Percentiles rank a stretch among this genome's conserved stretches.
Evolutionary conservation across 108 stramenopile species (phyloP).

Genomic region (Nitzschia sp.): DNA sequence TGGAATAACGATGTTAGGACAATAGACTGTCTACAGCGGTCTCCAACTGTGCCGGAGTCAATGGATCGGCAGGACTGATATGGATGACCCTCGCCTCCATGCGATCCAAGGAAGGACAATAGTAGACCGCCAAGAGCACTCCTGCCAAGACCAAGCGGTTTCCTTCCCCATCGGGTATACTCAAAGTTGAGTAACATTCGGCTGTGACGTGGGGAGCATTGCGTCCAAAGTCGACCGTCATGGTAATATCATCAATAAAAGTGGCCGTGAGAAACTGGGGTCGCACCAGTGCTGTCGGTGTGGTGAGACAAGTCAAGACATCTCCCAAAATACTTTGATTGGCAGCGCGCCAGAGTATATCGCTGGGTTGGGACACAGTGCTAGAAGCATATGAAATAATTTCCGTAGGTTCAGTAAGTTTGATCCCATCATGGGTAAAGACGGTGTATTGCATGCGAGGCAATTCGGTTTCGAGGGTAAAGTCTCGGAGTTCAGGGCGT

Average conservation of each 20-base stretch:
- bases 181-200: constrained; percentile 12
- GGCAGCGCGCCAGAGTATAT: constrained; percentile 48
- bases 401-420: constrained; percentile 14
- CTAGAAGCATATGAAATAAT: constrained; percentile 23
- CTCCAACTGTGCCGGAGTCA: neutral
- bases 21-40: neutral
- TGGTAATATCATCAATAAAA: constrained; percentile 34
- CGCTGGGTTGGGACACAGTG: constrained; percentile 11
- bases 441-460: constrained; percentile 69
- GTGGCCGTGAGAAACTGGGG: constrained; percentile 45
- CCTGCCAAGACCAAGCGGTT: constrained; percentile 12
- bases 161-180: constrained; percentile 7
- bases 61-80: constrained; percentile 8
- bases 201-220: constrained; percentile 16
- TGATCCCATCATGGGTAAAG: constrained; percentile 11
- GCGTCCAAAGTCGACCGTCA: constrained; percentile 11
- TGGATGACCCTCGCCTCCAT: constrained; percentile 14
- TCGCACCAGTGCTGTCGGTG: constrained; percentile 25
- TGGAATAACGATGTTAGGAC: no score
- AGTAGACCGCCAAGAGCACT: constrained; percentile 15
- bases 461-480: constrained; percentile 65
- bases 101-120: constrained; percentile 1
- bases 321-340: constrained; percentile 81
- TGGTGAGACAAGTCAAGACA: constrained; percentile 52
- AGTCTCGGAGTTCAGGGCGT: constrained; percentile 60